Evolutionary conservation across 1,139 yeast species (phyloP).

Genomic region (Wickerhamomyces sp.): DNA sequence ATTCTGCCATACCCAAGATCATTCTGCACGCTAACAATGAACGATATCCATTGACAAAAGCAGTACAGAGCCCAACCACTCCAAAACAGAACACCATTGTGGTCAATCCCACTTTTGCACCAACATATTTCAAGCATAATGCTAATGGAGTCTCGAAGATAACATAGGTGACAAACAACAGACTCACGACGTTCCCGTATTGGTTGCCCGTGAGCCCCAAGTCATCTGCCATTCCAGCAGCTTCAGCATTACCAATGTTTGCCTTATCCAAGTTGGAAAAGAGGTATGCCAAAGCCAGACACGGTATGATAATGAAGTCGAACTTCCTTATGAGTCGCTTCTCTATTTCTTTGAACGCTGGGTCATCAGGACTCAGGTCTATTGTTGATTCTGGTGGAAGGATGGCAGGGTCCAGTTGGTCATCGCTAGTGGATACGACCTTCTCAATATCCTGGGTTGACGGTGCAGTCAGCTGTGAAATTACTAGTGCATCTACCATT

Average conservation of each 20-base stretch:
- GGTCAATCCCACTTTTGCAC: slow-evolving; percentile 25
- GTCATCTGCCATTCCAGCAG: slow-evolving; percentile 51
- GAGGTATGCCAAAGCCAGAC: slow-evolving; percentile 47
- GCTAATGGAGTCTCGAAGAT: slow-evolving; percentile 51
- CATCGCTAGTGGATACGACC: too few species aligned
- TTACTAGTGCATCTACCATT: too few species aligned
- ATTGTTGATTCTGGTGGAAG: too few species aligned
- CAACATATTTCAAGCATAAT: slow-evolving; percentile 30
- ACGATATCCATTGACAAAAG: slow-evolving; percentile 39
- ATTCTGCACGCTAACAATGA: slow-evolving; percentile 43
- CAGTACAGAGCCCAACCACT: slow-evolving; percentile 44
- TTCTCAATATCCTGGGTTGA: too few species aligned
- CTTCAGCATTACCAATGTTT: slow-evolving; percentile 55
- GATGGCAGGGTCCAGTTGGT: too few species aligned
- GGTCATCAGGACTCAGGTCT: slow-evolving; percentile 3
- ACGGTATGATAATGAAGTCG: slow-evolving; percentile 48
- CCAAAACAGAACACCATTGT: slow-evolving; percentile 42
- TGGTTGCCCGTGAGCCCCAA: slow-evolving; percentile 42
- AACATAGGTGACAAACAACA: slow-evolving; percentile 53
- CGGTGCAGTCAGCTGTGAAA: too few species aligned
- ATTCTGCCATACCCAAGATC: slow-evolving; percentile 49
- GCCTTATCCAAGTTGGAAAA: slow-evolving; percentile 54
- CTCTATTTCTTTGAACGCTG: slow-evolving; percentile 29
- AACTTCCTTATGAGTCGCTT: slow-evolving; percentile 40
- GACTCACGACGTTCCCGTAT: slow-evolving; percentile 49